phyloP scores from a whole-genome alignment of 2,329 filamentous ascomycete species.

The Myriosclerotinia duriaeana region DNA sequence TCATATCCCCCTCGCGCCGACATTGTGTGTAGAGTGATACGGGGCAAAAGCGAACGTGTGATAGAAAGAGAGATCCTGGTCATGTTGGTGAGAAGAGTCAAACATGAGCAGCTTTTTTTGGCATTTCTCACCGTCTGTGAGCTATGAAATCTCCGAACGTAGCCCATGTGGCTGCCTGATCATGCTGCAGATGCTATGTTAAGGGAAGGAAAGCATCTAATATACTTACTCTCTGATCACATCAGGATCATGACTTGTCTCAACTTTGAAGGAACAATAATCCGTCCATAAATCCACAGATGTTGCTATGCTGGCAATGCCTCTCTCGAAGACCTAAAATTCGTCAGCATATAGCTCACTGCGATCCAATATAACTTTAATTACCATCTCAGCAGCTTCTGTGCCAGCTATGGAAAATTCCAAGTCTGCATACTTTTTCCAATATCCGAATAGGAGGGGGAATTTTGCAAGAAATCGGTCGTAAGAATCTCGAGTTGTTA shows the following conservation, averaged over 20 bases:
- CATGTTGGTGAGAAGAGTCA: conserved; percentile 64
- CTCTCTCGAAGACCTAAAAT: conserved; percentile 84
- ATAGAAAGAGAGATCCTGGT: conserved; percentile 59
- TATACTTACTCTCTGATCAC: conserved; percentile 99
- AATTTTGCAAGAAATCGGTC: conserved; percentile 94
- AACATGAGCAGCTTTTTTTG: conserved; percentile 57
- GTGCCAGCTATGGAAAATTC: conserved; percentile 97
- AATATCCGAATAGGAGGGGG: conserved; percentile 94
- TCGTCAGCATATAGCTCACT: conserved; percentile 34
- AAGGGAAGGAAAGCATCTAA: conserved; percentile 65
- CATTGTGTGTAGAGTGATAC: conserved; percentile 41
- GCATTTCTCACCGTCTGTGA: conserved; percentile 69
- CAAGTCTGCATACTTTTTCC: conserved; percentile 98
- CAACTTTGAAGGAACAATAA: conserved; percentile 96
- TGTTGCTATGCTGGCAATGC: conserved; percentile 86
- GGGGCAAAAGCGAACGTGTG: conserved; percentile 47
- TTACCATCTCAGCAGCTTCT: conserved; percentile 94
- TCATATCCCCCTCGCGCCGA: conserved; percentile 49
- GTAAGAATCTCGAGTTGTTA: conserved; percentile 81
- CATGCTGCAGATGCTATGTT: conserved; percentile 51
- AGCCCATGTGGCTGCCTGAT: conserved; percentile 36
- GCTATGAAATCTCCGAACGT: conserved; percentile 44
- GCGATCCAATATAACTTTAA: conserved; percentile 33
- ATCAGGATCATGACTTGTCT: conserved; percentile 91
- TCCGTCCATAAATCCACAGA: conserved; percentile 97